Conservation (phyloP, 2,329 filamentous ascomycete genomes). For the Scedosporium aurantiacum region DNA sequence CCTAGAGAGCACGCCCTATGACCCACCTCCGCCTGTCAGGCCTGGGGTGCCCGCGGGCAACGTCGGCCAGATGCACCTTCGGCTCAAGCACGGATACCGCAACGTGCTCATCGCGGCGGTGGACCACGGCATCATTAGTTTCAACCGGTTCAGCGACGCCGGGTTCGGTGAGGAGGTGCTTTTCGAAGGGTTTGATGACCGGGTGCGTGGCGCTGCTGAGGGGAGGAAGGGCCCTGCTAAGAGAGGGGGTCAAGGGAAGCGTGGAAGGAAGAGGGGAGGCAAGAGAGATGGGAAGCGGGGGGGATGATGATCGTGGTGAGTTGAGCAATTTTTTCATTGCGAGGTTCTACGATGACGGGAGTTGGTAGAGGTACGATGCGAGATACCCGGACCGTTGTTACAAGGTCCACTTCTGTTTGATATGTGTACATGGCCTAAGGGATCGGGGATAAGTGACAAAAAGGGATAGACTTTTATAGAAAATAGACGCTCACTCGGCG, state of each 20-base stretch:
- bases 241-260: constrained; percentile 8
- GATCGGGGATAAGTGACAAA: too few species aligned
- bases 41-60: constrained; percentile 20
- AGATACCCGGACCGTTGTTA: not conserved
- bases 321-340: not conserved
- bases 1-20: constrained; percentile 61
- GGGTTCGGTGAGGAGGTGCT: constrained; percentile 25
- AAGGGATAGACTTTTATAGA: too few species aligned
- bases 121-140: constrained; percentile 83
- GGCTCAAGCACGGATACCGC: constrained; percentile 72
- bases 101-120: constrained; percentile 82
- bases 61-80: constrained; percentile 53
- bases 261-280: constrained; percentile 10
- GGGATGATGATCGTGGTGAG: constrained; percentile 2
- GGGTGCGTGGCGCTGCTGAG: constrained; percentile 25
- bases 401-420: too few species aligned
- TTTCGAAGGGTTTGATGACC: constrained; percentile 32
- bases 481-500: too few species aligned
- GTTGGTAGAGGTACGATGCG: not conserved
- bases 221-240: constrained; percentile 15
- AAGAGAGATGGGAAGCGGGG: constrained; percentile 12
- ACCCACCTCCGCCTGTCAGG: constrained; percentile 37
- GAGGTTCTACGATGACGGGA: not conserved
- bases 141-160: constrained; percentile 66
- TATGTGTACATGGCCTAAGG: too few species aligned